A percentile compares a stretch with the other conserved stretches of the same genome.
phyloP scores from a whole-genome alignment of 2,329 filamentous ascomycete genomes.

The Xylariaceae sp. region DNA sequence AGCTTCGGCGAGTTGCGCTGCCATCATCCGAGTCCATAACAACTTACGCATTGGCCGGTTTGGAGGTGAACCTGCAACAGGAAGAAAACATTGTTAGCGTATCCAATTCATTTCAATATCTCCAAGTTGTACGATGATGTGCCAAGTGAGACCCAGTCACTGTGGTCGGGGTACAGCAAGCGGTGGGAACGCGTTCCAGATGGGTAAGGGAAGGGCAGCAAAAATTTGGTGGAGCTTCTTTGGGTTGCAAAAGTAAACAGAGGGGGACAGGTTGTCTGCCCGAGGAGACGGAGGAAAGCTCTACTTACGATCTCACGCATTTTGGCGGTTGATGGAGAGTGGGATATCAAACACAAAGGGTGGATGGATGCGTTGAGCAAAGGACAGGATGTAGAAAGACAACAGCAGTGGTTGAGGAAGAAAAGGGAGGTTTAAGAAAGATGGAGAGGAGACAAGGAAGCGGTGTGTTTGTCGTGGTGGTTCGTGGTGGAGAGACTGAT shows the following conservation, averaged over 20 bases:
- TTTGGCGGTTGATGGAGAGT: slow-evolving; percentile 38
- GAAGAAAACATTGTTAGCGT: slow-evolving; percentile 9
- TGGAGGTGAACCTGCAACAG: slow-evolving; percentile 88
- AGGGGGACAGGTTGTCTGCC: slow-evolving; percentile 8
- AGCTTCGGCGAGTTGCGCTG: slow-evolving; percentile 16
- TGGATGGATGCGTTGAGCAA: slow-evolving; percentile 23
- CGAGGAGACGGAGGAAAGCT: slow-evolving; percentile 22
- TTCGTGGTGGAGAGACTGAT: slow-evolving; percentile 15
- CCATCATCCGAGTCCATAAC: slow-evolving; percentile 19
- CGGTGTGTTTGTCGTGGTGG: slow-evolving; percentile 16
- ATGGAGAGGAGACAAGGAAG: slow-evolving; percentile 13
- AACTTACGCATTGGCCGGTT: slow-evolving; percentile 97
- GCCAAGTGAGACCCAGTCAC: no score
- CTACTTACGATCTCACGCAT: slow-evolving; percentile 65
- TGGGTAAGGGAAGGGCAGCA: slow-evolving; percentile 13
- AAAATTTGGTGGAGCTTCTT: slow-evolving; percentile 7
- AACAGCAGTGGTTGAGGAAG: slow-evolving; percentile 13
- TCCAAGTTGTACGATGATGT: no score
- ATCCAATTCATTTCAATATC: no score
- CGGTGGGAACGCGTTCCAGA: slow-evolving; percentile 29
- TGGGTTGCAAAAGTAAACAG: slow-evolving; percentile 22
- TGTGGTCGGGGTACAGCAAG: not conserved
- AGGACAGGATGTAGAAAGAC: slow-evolving; percentile 14
- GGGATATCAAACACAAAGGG: slow-evolving; percentile 21
- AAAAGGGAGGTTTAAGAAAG: slow-evolving; percentile 23